phyloP scores from a whole-genome alignment of 768 basidiomycete species.

The Suillus subaureus region DNA sequence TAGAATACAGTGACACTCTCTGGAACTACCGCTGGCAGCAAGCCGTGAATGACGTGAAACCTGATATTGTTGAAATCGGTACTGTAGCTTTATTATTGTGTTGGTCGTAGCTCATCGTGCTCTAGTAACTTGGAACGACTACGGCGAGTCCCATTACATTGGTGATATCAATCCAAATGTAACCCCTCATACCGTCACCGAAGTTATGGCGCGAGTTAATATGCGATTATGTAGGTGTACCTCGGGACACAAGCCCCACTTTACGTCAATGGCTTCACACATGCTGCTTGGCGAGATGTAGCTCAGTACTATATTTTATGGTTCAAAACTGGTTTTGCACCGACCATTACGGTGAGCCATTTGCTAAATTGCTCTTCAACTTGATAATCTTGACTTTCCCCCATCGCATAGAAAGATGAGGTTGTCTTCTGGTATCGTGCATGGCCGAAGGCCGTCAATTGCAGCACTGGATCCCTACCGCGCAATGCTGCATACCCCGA shows the following conservation, averaged over 20 bases:
- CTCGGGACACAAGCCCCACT: conserved; percentile 25
- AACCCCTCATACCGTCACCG: neutral
- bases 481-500: conserved; percentile 24
- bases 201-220: neutral
- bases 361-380: neutral
- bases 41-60: conserved; percentile 25
- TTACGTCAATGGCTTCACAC: conserved; percentile 28
- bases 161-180: conserved; percentile 27
- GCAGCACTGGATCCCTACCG: conserved; percentile 28
- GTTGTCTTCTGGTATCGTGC: conserved; percentile 31
- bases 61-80: conserved; percentile 30
- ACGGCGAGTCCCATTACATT: conserved; percentile 39
- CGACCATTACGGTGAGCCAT: conserved; percentile 16
- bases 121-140: conserved; percentile 27
- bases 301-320: conserved; percentile 29
- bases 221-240: conserved; percentile 1
- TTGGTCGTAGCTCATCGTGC: conserved; percentile 15
- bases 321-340: conserved; percentile 26
- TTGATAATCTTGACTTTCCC: neutral
- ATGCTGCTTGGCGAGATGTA: conserved; percentile 27
- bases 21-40: conserved; percentile 33
- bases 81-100: conserved; percentile 5
- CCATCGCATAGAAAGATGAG: conserved; percentile 19
- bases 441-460: conserved; percentile 26
- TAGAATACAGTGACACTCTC: conserved; percentile 26